Evolutionary conservation across 2,329 filamentous ascomycete genomes (phyloP).

Genomic region (Colletotrichum gloeosporioides): DNA sequence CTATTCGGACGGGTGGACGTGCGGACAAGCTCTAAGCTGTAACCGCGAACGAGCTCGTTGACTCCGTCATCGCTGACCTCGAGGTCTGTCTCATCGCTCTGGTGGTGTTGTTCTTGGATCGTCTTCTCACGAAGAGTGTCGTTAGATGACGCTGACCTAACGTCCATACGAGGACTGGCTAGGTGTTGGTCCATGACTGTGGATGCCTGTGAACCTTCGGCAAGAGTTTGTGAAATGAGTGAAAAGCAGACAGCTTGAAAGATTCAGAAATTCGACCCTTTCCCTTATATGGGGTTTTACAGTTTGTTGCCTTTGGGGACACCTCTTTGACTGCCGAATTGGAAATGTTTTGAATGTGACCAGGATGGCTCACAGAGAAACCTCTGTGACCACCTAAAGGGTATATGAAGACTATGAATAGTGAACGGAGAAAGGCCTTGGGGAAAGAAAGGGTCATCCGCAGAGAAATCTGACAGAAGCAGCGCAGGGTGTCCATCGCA

Average conservation of each 20-base stretch:
- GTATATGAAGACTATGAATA: neutral
- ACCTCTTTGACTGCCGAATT: neutral
- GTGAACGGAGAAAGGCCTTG: neutral
- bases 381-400: neutral
- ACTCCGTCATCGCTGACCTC: neutral
- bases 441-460: neutral
- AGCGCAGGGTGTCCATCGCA: neutral
- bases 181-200: neutral
- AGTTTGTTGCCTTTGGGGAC: neutral
- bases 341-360: neutral
- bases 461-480: neutral
- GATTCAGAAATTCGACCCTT: neutral
- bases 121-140: neutral
- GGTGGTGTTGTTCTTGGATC: neutral
- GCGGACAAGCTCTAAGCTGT: conserved; percentile 22
- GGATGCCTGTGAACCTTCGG: neutral
- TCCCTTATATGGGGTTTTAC: neutral
- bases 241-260: neutral
- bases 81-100: neutral
- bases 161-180: neutral
- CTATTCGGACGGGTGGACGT: conserved; percentile 5
- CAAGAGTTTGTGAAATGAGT: neutral
- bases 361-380: neutral
- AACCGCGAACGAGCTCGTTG: conserved; percentile 9
- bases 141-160: neutral